phyloP scores from a whole-genome alignment of 345 rosid species.

The Heritiera littoralis region DNA sequence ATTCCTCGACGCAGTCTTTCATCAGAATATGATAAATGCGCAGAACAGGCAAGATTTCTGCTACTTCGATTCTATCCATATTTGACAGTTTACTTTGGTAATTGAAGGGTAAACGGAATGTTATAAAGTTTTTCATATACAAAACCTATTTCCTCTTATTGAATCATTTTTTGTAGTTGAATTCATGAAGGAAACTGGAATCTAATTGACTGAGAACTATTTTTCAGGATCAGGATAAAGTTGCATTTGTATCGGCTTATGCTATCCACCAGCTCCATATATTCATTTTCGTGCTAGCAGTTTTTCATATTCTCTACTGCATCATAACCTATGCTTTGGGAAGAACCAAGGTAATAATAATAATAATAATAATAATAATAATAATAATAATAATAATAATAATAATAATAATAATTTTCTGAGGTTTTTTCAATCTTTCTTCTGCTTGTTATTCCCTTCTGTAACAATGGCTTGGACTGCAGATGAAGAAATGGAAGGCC shows the following conservation, averaged over 20 bases:
- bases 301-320: conserved; percentile 68
- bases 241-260: conserved; percentile 67
- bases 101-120: not conserved
- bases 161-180: not conserved
- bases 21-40: conserved; percentile 37
- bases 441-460: not conserved
- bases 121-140: not conserved
- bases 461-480: conserved; percentile 21
- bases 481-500: conserved; percentile 88
- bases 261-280: conserved; percentile 78
- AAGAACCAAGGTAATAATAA: conserved; percentile 54
- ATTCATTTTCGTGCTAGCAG: conserved; percentile 76
- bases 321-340: conserved; percentile 62
- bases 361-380: too few relatives aligned
- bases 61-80: not conserved
- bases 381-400: too few relatives aligned
- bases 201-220: not conserved
- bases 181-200: not conserved
- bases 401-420: not conserved
- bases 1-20: conserved; percentile 51
- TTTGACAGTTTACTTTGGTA: not conserved
- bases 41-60: conserved; percentile 32
- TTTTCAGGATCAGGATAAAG: conserved; percentile 50
- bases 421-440: not conserved
- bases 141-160: not conserved